These are phyloP conservation scores for Blastobotrys muscicola DNA, from an alignment of 805 yeast genomes.

Conservation along the genomic window DNA sequence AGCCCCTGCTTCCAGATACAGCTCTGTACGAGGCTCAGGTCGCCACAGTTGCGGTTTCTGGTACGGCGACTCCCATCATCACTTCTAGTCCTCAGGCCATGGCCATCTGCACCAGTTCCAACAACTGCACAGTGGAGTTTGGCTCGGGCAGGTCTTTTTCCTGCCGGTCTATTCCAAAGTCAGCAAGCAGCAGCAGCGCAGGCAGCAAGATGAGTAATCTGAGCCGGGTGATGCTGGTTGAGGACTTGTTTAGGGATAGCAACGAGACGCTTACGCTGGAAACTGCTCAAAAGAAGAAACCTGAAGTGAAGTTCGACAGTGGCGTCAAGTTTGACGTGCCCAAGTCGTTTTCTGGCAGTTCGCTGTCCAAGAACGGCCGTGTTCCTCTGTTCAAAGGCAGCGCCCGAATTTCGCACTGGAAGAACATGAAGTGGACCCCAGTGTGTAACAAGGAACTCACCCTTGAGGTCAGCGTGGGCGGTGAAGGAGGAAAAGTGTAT, in stretches of 20 bases:
- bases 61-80: too few relatives aligned
- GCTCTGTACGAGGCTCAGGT: too few relatives aligned
- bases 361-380: constrained; percentile 2
- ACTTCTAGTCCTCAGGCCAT: background rate
- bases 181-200: too few relatives aligned
- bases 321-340: background rate
- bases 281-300: too few relatives aligned
- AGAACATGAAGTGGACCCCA: constrained; percentile 10
- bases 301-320: too few relatives aligned
- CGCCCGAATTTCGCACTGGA: constrained; percentile 13
- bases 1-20: too few relatives aligned
- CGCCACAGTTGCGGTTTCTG: too few relatives aligned
- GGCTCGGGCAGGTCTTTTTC: constrained; percentile 8
- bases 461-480: constrained; percentile 12
- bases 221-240: too few relatives aligned
- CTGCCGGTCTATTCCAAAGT: too few relatives aligned
- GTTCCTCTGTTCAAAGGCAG: constrained; percentile 11
- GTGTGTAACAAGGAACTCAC: constrained; percentile 6
- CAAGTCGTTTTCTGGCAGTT: background rate
- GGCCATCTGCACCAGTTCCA: constrained; percentile 9
- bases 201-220: too few relatives aligned
- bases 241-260: too few relatives aligned
- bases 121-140: constrained; percentile 10
- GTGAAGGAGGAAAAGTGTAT: constrained; percentile 11
- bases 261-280: too few relatives aligned